Conservation (phyloP, 2,329 filamentous ascomycete genomes). For the Pezizomycotina sp. region DNA sequence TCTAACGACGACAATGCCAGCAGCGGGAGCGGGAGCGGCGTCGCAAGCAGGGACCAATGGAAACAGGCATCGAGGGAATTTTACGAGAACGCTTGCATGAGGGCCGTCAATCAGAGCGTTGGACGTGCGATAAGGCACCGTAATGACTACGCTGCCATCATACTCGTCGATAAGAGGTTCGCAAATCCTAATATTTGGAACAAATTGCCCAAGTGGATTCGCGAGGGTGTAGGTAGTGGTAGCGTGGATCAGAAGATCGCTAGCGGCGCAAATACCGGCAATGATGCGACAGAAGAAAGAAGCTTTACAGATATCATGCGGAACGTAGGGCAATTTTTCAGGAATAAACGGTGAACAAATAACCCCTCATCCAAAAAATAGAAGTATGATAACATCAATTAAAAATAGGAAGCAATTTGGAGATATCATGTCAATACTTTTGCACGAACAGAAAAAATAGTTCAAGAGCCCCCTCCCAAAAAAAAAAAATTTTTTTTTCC, state of each 20-base stretch:
- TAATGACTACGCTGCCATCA: conserved; percentile 76
- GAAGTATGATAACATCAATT: too few relatives aligned
- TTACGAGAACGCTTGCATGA: conserved; percentile 60
- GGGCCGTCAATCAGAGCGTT: conserved; percentile 92
- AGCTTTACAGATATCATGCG: conserved; percentile 43
- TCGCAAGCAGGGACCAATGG: conserved; percentile 21
- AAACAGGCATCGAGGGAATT: conserved; percentile 29
- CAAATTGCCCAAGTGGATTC: conserved; percentile 85
- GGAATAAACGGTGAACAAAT: too few relatives aligned
- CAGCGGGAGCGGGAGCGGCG: conserved; percentile 12
- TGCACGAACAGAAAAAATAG: too few relatives aligned
- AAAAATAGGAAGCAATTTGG: too few relatives aligned
- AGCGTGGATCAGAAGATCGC: conserved; percentile 33
- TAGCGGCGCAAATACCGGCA: not conserved
- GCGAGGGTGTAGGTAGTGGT: conserved; percentile 43
- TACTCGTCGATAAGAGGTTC: conserved; percentile 71
- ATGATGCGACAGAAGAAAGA: conserved; percentile 3
- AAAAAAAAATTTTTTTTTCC: too few relatives aligned
- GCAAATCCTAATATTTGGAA: conserved; percentile 51
- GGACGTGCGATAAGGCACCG: conserved; percentile 79
- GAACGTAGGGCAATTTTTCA: conserved; percentile 42
- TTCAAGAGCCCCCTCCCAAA: too few relatives aligned
- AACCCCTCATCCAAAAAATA: too few relatives aligned
- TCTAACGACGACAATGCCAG: conserved; percentile 7
- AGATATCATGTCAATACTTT: too few relatives aligned